phyloP scores from a whole-genome alignment of 1,284 basidiomycete genomes.

The Ustilago curta region DNA sequence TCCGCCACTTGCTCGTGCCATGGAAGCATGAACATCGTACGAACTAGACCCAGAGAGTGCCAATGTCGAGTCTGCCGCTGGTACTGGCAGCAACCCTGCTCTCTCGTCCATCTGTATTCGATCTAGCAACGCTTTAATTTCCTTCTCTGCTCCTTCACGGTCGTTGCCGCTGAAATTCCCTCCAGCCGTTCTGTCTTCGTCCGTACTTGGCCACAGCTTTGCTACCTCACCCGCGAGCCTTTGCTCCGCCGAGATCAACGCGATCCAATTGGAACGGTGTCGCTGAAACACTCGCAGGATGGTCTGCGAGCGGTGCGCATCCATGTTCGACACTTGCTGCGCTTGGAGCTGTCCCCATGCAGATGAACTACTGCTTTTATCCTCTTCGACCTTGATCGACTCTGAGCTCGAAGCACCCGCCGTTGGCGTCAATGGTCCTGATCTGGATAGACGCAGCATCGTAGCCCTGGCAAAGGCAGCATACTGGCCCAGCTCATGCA shows the following conservation, averaged over 20 bases:
- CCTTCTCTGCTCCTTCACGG: neutral
- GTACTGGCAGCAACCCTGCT: slow-evolving; percentile 10
- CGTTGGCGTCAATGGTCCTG: neutral
- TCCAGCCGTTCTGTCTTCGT: neutral
- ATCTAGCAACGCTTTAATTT: slow-evolving; percentile 27
- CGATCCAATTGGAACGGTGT: slow-evolving; percentile 31
- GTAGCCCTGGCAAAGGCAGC: slow-evolving; percentile 17
- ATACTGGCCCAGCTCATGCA: slow-evolving; percentile 31
- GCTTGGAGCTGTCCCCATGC: slow-evolving; percentile 10
- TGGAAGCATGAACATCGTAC: neutral
- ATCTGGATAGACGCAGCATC: slow-evolving; percentile 1
- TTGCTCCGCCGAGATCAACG: slow-evolving; percentile 41
- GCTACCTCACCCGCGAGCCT: slow-evolving; percentile 30
- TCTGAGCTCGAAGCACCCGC: neutral
- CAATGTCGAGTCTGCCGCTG: neutral
- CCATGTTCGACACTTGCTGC: slow-evolving; percentile 16
- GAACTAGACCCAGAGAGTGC: neutral
- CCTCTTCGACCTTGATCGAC: neutral
- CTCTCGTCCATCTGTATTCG: slow-evolving; percentile 26
- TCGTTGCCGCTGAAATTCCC: neutral
- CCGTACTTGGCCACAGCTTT: slow-evolving; percentile 20
- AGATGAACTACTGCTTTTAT: neutral
- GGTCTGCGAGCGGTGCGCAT: slow-evolving; percentile 15
- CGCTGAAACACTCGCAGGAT: slow-evolving; percentile 29
- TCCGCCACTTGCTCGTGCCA: neutral